These are phyloP conservation scores for cucumber (Cucumis sativus) DNA, from an alignment of 306 rosid species.

Conservation along the genomic window DNA sequence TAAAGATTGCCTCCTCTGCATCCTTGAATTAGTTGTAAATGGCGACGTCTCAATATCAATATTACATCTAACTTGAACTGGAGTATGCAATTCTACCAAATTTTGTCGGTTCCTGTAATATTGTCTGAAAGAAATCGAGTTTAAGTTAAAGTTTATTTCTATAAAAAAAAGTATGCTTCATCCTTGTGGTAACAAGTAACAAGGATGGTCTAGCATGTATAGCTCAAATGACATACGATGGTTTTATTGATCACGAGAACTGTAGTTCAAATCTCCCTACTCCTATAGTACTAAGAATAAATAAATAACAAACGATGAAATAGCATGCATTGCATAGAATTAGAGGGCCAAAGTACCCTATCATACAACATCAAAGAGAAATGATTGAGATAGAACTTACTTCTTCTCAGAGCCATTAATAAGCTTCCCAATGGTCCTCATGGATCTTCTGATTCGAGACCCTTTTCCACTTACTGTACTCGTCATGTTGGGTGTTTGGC, in stretches of 20 bases:
- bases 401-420: conserved; percentile 81
- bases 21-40: conserved; percentile 22
- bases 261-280: no score
- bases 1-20: conserved; percentile 66
- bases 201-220: background rate
- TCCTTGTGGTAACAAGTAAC: background rate
- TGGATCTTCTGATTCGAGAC: conserved; percentile 69
- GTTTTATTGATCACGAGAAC: no score
- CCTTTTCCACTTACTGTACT: conserved; percentile 57
- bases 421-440: conserved; percentile 81
- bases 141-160: background rate
- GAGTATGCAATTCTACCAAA: conserved; percentile 38
- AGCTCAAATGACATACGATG: no score
- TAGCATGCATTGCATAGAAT: no score
- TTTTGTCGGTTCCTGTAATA: conserved; percentile 53
- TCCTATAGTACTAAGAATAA: no score
- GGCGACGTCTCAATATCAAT: conserved; percentile 33
- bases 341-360: background rate
- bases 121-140: background rate
- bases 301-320: no score
- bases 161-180: background rate
- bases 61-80: conserved; percentile 17
- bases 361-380: background rate
- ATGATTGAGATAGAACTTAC: conserved; percentile 13
- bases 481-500: conserved; percentile 27